Conservation (phyloP, 2,329 filamentous ascomycete species). For the Trichothecium roseum region DNA sequence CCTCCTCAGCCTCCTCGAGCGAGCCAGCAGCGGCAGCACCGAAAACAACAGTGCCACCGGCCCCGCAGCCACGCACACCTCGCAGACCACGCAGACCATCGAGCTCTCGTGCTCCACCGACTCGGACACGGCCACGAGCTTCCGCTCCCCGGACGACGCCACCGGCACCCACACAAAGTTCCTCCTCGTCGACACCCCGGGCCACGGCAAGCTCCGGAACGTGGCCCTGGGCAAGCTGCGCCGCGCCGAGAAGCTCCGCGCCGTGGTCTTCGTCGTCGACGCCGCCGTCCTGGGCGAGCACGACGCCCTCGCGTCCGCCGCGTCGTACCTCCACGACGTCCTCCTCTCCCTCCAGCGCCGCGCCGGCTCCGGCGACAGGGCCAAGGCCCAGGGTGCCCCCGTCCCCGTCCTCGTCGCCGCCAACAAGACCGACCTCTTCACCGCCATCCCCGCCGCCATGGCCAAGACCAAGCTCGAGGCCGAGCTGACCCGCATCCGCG, state of each 20-base stretch:
- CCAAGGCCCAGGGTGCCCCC: slow-evolving; percentile 17
- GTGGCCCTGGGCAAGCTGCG: slow-evolving; percentile 46
- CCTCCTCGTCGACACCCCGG: slow-evolving; percentile 78
- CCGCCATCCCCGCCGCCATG: slow-evolving; percentile 68
- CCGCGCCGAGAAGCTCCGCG: slow-evolving; percentile 44
- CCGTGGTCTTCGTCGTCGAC: slow-evolving; percentile 83
- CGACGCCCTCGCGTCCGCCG: slow-evolving; percentile 58
- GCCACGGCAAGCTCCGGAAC: slow-evolving; percentile 85
- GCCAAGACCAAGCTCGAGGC: slow-evolving; percentile 67
- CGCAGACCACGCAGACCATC: slow-evolving; percentile 37
- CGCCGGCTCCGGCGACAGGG: slow-evolving; percentile 31
- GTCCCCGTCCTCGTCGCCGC: slow-evolving; percentile 76
- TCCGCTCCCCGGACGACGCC: slow-evolving; percentile 45
- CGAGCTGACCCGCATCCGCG: slow-evolving; percentile 70
- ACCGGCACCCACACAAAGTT: slow-evolving; percentile 56
- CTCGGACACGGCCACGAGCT: slow-evolving; percentile 30
- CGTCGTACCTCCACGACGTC: slow-evolving; percentile 79
- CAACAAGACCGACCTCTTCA: slow-evolving; percentile 95
- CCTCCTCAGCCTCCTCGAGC: slow-evolving; percentile 64
- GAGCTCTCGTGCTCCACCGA: slow-evolving; percentile 44
- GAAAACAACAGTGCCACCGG: slow-evolving; percentile 8
- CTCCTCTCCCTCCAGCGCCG: slow-evolving; percentile 75
- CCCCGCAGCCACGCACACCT: slow-evolving; percentile 41
- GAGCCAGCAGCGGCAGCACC: slow-evolving; percentile 23
- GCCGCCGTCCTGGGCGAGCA: slow-evolving; percentile 55